Evolutionary conservation across 2,329 filamentous ascomycete genomes (phyloP), one percentile per base, ranked within the genome.

Genomic region (Alternaria gaisen): DNA sequence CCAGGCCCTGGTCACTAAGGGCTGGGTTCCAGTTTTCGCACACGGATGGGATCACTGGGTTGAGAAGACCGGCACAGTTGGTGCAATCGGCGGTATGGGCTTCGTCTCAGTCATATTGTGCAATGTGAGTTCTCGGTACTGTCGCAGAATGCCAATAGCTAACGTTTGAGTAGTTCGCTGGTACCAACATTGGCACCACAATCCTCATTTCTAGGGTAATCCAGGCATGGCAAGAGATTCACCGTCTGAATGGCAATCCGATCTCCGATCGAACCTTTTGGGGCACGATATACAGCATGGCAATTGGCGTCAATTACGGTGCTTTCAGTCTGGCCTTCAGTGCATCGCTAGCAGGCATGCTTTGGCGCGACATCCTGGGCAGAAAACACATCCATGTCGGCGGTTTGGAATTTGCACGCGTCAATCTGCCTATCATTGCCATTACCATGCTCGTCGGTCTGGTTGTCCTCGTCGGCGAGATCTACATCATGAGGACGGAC

Each of bases 1-100:
- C 0, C 90, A 93, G 71, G 89, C 85, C 0, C 78, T 93, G 1
- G 90, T 91, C 0, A 91, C 88, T 0, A 92, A 90, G 64, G 90
- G 90, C 11, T 92, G 90, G 90, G 87, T 92, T 0, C 84, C 85
- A 0, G 88, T 92, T 0, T 92, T 92, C 67, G 90, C 90, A 0
- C 83, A 90, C 52, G 90, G 90, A 1, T 92, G 90, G 90, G 85
- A 91, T 58, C 86, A 90, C 52, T 92, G 90, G 90, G 89, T 91
- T 0, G 78, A 82, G 10, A 89, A 85, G 72, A 92, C 90, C 0
- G 90, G 90, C 0, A 90, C 88, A 0, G 79, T 92, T 0, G 90
- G 90, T 1, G 86, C 85, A 1, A 84, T 92, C 34, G 89, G 88
- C 1, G 90, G 90, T 7, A 92, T 92, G 90, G 90, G 85, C 0